Evolutionary conservation across 2,329 filamentous ascomycete species (phyloP).

Genomic region (Bipolaris cookei): DNA sequence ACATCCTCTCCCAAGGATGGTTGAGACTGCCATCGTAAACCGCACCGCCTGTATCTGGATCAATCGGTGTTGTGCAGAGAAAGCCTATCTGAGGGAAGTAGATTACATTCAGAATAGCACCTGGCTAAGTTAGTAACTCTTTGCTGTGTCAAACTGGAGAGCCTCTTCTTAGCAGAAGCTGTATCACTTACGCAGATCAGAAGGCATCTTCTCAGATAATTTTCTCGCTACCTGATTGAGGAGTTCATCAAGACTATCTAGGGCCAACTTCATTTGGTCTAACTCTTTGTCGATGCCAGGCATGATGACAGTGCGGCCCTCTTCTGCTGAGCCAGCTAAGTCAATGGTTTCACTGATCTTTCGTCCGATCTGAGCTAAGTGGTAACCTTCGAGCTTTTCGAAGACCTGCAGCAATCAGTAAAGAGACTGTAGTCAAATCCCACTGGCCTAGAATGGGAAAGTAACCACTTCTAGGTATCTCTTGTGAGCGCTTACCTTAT

Average conservation of each 20-base stretch:
- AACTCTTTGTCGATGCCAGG: slow-evolving; percentile 74
- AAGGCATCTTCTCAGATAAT: slow-evolving; percentile 69
- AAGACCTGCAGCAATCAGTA: slow-evolving; percentile 57
- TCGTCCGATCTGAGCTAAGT: slow-evolving; percentile 70
- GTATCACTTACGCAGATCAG: slow-evolving; percentile 52
- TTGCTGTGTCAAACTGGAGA: neutral
- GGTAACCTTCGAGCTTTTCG: slow-evolving; percentile 63
- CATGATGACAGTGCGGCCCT: slow-evolving; percentile 74
- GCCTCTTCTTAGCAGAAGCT: neutral
- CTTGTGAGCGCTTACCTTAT: slow-evolving; percentile 54
- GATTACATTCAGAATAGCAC: slow-evolving; percentile 71
- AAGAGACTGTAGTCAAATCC: neutral
- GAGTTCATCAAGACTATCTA: slow-evolving; percentile 77
- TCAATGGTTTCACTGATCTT: slow-evolving; percentile 75
- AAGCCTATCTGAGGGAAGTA: slow-evolving; percentile 94
- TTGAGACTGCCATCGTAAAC: slow-evolving; percentile 67
- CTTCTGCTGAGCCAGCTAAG: slow-evolving; percentile 75
- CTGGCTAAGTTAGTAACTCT: neutral
- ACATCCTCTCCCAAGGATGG: slow-evolving; percentile 78
- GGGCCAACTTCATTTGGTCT: slow-evolving; percentile 77
- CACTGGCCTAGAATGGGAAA: neutral
- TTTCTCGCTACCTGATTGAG: slow-evolving; percentile 70
- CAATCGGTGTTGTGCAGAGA: slow-evolving; percentile 73
- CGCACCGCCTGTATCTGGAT: slow-evolving; percentile 63
- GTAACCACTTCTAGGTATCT: too few species aligned